Base-by-base conservation (phyloP, 306 rosid species). In the Hylodesmum podocarpum region DNA sequence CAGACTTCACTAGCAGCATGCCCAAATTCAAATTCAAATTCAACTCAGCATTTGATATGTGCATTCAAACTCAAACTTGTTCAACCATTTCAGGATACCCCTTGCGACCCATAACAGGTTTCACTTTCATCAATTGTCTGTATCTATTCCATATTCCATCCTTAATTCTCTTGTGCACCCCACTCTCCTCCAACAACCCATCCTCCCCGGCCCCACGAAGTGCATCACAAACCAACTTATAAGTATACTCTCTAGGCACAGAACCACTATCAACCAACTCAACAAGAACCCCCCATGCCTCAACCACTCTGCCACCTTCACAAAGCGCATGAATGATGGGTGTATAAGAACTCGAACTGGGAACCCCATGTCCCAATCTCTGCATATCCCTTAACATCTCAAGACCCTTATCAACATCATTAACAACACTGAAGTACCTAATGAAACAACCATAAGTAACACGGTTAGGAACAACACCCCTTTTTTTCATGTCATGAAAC, bases 181-280 rank as follows among this genome's bases (percentile, higher is more conserved):
- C 66, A 15, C 70, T 76, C 59, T 83, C 86, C 5, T 69, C 85
- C 47, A 89, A 78, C 73, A 80, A 79, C 40, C 78, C 63, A 27
- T 55, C 54, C 75, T 86, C 80, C 16, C 93, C 97, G 2, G 83
- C 59, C 1, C 73, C 61, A 31, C 65, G 39, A 64, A 89, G 83
- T 8, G 83, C 76, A 43, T 88, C 86, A 54, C 92, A 85, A 55
- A 94, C 89, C 66, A 92, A 68, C 43, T 65, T 84, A 73, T 91
- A 90, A 10, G 98, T 94, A 83, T 85, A 87, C 55, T 94, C 98
- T 72, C 98, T 87, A 28, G 97, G 98, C 22, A 84, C 75, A 0
- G 65, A 85, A 8, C 98, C 96, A 21, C 88, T 89, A 65, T 88
- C 87, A 61, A 90, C 87, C 85, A 89, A 51, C 89, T 91, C 97